phyloP scores from a whole-genome alignment of 2,329 filamentous ascomycete species.

The Fusarium verticillioides region DNA sequence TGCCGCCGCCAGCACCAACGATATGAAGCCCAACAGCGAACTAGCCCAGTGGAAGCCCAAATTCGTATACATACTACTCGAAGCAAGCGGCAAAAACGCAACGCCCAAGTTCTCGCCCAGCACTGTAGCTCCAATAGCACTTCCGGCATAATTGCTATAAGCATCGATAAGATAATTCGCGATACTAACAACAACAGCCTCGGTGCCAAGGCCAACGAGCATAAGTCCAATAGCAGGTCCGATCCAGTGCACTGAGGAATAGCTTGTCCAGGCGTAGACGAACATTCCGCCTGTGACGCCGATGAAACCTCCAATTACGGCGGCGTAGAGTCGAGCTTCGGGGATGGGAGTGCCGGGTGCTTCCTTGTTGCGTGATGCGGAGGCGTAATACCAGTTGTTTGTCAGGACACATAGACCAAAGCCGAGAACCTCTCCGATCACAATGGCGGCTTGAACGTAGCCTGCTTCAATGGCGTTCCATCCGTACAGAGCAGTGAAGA shows the following conservation, averaged over 20 bases:
- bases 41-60: slow-evolving; percentile 34
- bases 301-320: slow-evolving; percentile 23
- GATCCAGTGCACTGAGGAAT: slow-evolving; percentile 12
- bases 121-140: slow-evolving; percentile 21
- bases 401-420: slow-evolving; percentile 15
- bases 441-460: slow-evolving; percentile 22
- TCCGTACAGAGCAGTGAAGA: slow-evolving; percentile 11
- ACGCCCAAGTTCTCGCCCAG: slow-evolving; percentile 27
- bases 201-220: slow-evolving; percentile 23
- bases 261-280: slow-evolving; percentile 30
- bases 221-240: slow-evolving; percentile 17
- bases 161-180: slow-evolving; percentile 30
- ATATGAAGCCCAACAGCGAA: slow-evolving; percentile 20
- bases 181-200: slow-evolving; percentile 27
- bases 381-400: slow-evolving; percentile 31
- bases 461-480: slow-evolving; percentile 20
- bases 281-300: slow-evolving; percentile 27
- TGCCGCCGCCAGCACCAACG: slow-evolving; percentile 15
- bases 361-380: slow-evolving; percentile 23
- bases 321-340: slow-evolving; percentile 26
- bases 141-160: slow-evolving; percentile 28
- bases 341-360: slow-evolving; percentile 21
- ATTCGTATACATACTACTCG: slow-evolving; percentile 28
- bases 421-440: slow-evolving; percentile 23
- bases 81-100: slow-evolving; percentile 26